Percentiles rank a stretch among this genome's conserved stretches.
phyloP scores from a whole-genome alignment of 2,329 filamentous ascomycete species.

The Aphanocladium album region DNA sequence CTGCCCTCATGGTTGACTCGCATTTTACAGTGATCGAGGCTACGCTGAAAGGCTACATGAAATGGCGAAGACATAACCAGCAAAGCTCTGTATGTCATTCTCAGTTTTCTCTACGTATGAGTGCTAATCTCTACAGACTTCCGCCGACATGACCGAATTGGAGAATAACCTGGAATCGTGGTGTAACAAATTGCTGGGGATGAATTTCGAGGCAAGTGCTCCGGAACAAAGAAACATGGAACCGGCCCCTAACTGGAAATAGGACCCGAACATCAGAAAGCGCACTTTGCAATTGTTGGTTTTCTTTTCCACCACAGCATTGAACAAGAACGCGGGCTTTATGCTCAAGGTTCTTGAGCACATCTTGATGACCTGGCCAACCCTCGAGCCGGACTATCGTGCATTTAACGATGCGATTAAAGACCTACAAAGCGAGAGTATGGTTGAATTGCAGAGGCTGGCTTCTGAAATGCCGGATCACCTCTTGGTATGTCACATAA shows the following conservation, averaged over 20 bases:
- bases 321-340: constrained; percentile 72
- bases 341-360: constrained; percentile 89
- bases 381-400: constrained; percentile 63
- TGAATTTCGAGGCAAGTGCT: constrained; percentile 58
- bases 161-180: constrained; percentile 64
- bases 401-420: constrained; percentile 85
- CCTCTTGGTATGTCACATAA: constrained; percentile 55
- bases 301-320: constrained; percentile 74
- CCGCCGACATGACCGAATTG: constrained; percentile 49
- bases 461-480: constrained; percentile 90
- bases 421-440: constrained; percentile 78
- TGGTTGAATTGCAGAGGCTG: constrained; percentile 81
- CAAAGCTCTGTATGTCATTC: constrained; percentile 26
- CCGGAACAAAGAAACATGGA: no score
- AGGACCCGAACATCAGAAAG: constrained; percentile 79
- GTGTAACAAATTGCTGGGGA: constrained; percentile 65
- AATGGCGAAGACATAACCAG: constrained; percentile 53
- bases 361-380: constrained; percentile 78
- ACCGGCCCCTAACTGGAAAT: constrained; percentile 16
- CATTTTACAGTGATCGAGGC: constrained; percentile 88
- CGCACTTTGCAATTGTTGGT: constrained; percentile 77
- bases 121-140: constrained; percentile 24
- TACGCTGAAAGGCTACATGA: constrained; percentile 80
- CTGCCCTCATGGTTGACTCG: constrained; percentile 77
- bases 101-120: background rate